phyloP scores from a whole-genome alignment of 495 filamentous ascomycete genomes.

The Hypomontagnella monticulosa region DNA sequence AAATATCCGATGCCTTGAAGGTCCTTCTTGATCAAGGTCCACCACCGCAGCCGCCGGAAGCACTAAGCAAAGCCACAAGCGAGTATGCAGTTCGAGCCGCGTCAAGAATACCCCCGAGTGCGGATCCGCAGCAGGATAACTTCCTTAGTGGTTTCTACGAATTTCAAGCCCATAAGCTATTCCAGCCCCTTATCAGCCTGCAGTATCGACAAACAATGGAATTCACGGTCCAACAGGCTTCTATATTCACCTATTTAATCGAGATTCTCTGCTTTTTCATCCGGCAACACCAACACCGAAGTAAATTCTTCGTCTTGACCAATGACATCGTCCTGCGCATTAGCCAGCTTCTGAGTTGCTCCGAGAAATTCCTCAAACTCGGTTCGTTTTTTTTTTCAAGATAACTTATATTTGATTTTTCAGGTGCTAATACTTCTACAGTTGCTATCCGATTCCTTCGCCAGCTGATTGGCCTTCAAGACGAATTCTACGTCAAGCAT shows the following conservation, averaged over 20 bases:
- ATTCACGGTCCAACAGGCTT: constrained; percentile 78
- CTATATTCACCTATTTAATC: constrained; percentile 87
- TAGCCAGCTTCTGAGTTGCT: constrained; percentile 81
- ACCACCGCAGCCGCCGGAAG: constrained; percentile 64
- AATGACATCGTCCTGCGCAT: constrained; percentile 83
- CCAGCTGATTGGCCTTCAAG: constrained; percentile 82
- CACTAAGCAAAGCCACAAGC: constrained; percentile 70
- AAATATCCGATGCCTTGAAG: constrained; percentile 95
- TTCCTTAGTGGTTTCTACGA: constrained; percentile 93
- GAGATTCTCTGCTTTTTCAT: constrained; percentile 97
- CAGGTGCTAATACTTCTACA: constrained; percentile 44
- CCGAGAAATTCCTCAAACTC: constrained; percentile 93
- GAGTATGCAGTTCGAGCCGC: constrained; percentile 74
- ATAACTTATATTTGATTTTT: no score
- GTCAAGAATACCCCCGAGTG: constrained; percentile 43
- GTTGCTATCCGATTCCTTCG: constrained; percentile 96
- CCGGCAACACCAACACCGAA: constrained; percentile 84
- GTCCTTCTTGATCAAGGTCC: constrained; percentile 88
- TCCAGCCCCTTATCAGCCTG: constrained; percentile 85
- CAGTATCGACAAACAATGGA: constrained; percentile 68
- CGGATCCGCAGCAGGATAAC: constrained; percentile 81
- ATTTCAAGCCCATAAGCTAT: constrained; percentile 83
- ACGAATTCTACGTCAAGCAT: constrained; percentile 91
- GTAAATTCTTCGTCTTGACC: constrained; percentile 85
- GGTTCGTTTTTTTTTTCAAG: constrained; percentile 73